Percentiles rank a stretch among this genome's conserved stretches.
Evolutionary conservation across 306 rosid genomes (phyloP).

Genomic region (Hippophae rhamnoides): DNA sequence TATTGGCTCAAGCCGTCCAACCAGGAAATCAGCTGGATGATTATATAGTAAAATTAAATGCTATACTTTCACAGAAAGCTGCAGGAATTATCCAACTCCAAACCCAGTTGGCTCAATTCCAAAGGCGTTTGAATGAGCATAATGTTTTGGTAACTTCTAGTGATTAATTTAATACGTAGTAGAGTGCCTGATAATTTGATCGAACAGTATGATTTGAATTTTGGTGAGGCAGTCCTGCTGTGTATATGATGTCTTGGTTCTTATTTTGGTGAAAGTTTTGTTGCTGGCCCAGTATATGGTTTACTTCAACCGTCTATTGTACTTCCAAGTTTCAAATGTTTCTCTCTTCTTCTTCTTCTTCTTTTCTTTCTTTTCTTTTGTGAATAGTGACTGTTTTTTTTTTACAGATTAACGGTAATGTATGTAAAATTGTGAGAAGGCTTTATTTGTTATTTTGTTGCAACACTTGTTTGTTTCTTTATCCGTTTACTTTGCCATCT

Average conservation of each 20-base stretch:
- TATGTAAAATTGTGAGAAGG: too few relatives aligned
- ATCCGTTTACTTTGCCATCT: too few relatives aligned
- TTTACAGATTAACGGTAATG: too few relatives aligned
- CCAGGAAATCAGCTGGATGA: conserved; percentile 79
- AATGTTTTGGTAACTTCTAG: conserved; percentile 48
- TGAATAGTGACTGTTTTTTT: too few relatives aligned
- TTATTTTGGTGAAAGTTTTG: too few relatives aligned
- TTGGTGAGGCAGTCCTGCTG: conserved; percentile 12
- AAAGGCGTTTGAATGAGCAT: conserved; percentile 62
- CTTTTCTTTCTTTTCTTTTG: too few relatives aligned
- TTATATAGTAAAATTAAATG: conserved; percentile 59
- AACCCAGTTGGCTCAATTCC: conserved; percentile 72
- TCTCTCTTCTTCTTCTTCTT: too few relatives aligned
- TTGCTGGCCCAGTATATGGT: background rate
- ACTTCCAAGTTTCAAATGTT: background rate
- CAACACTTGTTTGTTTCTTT: too few relatives aligned
- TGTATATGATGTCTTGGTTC: background rate
- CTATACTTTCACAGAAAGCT: conserved; percentile 76
- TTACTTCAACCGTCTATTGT: conserved; percentile 1
- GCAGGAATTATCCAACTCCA: conserved; percentile 68
- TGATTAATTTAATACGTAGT: conserved; percentile 26
- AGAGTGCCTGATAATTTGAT: conserved; percentile 16
- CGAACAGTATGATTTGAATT: conserved; percentile 13
- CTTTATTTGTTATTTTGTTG: too few relatives aligned
- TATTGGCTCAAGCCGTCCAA: conserved; percentile 68